Evolutionary conservation across 2,329 filamentous ascomycete species (phyloP), one percentile per base, ranked within the genome.

Genomic region (Pestalotiopsis sp.): DNA sequence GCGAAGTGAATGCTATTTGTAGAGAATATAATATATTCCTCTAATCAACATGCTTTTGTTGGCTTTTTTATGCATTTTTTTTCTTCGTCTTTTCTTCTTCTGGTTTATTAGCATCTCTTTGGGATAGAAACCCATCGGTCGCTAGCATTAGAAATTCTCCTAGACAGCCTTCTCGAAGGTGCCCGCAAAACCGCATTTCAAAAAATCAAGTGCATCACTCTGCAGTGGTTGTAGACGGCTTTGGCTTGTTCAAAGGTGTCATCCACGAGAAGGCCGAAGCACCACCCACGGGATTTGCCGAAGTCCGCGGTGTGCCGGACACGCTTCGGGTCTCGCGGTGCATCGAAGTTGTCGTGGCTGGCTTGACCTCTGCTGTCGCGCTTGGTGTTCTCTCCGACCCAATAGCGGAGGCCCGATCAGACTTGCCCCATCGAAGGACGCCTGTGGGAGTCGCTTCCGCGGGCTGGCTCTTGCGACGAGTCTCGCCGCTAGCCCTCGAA

Each of bases 211-310:
- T n/a, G 12, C 57, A 59, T 61, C 27, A 61, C 14, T 82, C 79
- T 6, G 78, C 78, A 27, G 78, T 71, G 4, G 80, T 73, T 11
- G 82, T 76, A 2, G 82, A 76, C 12, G 80, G 76, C 74, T 83
- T 83, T 60, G 84, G 80, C 73, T 85, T 85, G 64, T 76, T 77
- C 20, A 79, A 72, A 56, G 85, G 81, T 62, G 92, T 95, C 84
- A 98, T 91, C 95, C 95, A 98, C 13, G 93, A 91, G 82, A 98
- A 98, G 2, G 95, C 95, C 69, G 93, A 96, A 14, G 93, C 95
- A n/a, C 93, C 93, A 9, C 95, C 95, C 20, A 97, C 88, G 0
- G 96, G 95, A 76, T 98, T 98, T 39, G 89, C 85, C 6, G 89
- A 86, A 68, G 77, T 78, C 66, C 90, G 87, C 17, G 88, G 82